phyloP scores from a whole-genome alignment of 1,139 yeast genomes.

The Pichia sp. region DNA sequence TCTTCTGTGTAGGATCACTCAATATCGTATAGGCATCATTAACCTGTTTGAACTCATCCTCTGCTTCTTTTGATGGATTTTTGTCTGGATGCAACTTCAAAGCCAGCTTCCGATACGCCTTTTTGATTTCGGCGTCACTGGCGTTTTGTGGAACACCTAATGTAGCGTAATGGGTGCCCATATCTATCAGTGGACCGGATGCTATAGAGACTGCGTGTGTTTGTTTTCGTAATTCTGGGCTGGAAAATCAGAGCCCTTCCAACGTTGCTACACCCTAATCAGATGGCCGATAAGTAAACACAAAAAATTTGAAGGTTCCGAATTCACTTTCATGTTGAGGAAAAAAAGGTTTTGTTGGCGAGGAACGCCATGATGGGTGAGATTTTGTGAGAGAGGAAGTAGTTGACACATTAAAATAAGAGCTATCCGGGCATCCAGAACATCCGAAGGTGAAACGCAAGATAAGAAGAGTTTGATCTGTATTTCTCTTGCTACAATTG shows the following conservation, averaged over 20 bases:
- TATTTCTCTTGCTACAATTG: too few species aligned
- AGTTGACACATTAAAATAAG: too few species aligned
- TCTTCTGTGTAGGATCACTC: slow-evolving; percentile 33
- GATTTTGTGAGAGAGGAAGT: too few species aligned
- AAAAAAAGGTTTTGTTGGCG: not conserved
- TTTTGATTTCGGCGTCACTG: slow-evolving; percentile 41
- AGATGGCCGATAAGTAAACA: not conserved
- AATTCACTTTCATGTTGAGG: slow-evolving; percentile 15
- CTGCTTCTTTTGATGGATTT: slow-evolving; percentile 63
- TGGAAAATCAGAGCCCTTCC: too few species aligned
- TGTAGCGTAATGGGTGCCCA: slow-evolving; percentile 49
- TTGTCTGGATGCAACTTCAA: slow-evolving; percentile 58
- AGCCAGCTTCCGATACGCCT: slow-evolving; percentile 47
- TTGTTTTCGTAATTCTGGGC: too few species aligned
- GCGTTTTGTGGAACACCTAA: slow-evolving; percentile 38
- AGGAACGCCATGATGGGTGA: not conserved
- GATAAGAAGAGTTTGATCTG: too few species aligned
- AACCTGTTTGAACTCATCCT: slow-evolving; percentile 45
- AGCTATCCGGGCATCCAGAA: too few species aligned
- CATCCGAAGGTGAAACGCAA: too few species aligned
- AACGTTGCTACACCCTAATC: too few species aligned
- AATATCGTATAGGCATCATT: slow-evolving; percentile 47
- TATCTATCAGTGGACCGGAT: not conserved
- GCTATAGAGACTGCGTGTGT: not conserved
- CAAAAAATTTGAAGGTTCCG: slow-evolving; percentile 22